Base-by-base conservation (phyloP, 2,329 filamentous ascomycete genomes). In the Colletotrichum sp. region DNA sequence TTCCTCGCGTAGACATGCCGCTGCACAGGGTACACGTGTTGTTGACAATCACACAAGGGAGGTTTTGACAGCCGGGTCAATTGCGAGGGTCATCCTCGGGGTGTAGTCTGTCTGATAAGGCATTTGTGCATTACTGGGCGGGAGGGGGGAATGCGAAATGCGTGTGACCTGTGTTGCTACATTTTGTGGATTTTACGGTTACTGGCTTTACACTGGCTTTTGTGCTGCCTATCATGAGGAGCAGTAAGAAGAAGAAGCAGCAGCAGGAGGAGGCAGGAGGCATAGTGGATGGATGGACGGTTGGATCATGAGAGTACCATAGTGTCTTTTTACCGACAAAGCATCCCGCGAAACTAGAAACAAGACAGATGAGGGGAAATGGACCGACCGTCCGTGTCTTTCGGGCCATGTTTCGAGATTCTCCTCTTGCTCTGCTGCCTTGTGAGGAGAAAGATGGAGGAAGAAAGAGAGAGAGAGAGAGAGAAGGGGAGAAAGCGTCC, bases 321-420 rank as follows among this genome's bases (percentile, higher is more conserved):
- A 67, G 64, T 67, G 30, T 67, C 64, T 67, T n/a, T 16, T 9
- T 12, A 67, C 43, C 43, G 43, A 26, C 48, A 69, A 43, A 62
- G 24, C 36, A 68, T 24, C 16, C 13, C 21, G 62, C 62, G 26
- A 65, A 52, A 52, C 36, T n/a, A 48, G 32, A 68, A 30, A 36
- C 30, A 32, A 34, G 58, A 32, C 16, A 59, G 18, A 59, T 32
- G 58, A 61, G n/a, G 58, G 16, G 61, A 13, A 21, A 30, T 21
- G 61, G 64, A 26, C 43, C 48, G 64, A 24, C 24, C 28, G 67
- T 52, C 34, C 36, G 56, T 62, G 67, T 69, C 67, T 69, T 48
- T 73, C 63, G 55, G 69, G 32, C 52, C 63, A 24, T 73, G 73
- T 75, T 75, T 75, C 73, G 64, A 61, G 63, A 64, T 52, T 30